phyloP scores from a whole-genome alignment of 192 early-diverging fungal species.

The Backusella parvicylindrica region DNA sequence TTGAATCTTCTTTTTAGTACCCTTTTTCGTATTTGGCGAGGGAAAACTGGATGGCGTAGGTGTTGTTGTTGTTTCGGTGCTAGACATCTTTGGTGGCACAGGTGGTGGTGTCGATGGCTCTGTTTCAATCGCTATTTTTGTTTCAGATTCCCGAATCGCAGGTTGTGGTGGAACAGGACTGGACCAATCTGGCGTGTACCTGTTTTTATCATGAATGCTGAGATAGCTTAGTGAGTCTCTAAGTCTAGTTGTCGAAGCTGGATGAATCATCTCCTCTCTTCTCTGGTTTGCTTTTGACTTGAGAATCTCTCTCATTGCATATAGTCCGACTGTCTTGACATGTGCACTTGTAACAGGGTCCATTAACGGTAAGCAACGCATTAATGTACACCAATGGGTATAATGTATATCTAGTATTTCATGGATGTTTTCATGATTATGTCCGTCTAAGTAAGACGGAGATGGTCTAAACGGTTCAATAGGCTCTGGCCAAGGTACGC shows the following conservation, averaged over 20 bases:
- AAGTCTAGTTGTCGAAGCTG: neutral
- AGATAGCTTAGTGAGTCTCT: neutral
- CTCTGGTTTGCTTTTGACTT: constrained; percentile 3
- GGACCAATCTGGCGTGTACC: neutral
- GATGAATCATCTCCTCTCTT: neutral
- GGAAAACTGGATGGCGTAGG: neutral
- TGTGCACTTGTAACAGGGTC: constrained; percentile 1
- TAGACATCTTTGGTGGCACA: neutral
- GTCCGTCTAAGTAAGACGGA: neutral
- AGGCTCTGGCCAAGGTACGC: constrained; percentile 6
- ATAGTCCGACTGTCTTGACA: constrained; percentile 5
- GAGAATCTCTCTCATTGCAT: constrained; percentile 19
- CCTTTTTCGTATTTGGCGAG: neutral
- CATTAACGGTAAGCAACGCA: constrained; percentile 15
- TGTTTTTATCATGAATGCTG: neutral
- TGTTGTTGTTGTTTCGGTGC: neutral
- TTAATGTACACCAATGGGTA: constrained; percentile 18
- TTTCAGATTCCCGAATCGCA: neutral
- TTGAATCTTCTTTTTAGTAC: neutral
- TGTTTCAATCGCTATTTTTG: constrained; percentile 1
- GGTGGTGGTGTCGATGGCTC: neutral
- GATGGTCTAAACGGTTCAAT: neutral
- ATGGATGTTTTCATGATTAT: neutral
- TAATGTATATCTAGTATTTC: constrained; percentile 4
- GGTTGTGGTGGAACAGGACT: neutral